Evolutionary conservation across 1,284 basidiomycete genomes (phyloP).

Genomic region (Termitomyces sp.): DNA sequence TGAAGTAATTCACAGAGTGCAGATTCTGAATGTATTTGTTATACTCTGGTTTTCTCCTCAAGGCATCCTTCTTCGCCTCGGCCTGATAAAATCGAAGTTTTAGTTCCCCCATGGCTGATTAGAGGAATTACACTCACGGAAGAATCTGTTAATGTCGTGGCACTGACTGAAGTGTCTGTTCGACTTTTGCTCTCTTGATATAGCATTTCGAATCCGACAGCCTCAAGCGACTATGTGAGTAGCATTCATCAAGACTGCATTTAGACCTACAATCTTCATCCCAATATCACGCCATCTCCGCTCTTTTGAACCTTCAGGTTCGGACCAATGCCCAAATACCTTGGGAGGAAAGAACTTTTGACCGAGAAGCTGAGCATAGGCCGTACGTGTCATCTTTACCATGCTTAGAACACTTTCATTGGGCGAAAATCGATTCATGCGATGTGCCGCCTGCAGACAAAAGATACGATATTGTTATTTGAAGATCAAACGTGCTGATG

Average conservation of each 20-base stretch:
- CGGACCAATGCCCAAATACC: conserved; percentile 76
- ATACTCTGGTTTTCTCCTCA: conserved; percentile 64
- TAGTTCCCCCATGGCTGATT: not conserved
- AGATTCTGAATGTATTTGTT: conserved; percentile 65
- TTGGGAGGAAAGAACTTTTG: conserved; percentile 93
- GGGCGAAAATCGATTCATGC: conserved; percentile 86
- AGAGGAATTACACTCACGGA: conserved; percentile 37
- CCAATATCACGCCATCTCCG: conserved; percentile 80
- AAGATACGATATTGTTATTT: not conserved
- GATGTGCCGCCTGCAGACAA: conserved; percentile 63
- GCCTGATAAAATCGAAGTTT: conserved; percentile 29
- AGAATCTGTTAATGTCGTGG: conserved; percentile 33
- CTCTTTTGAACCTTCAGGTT: conserved; percentile 60
- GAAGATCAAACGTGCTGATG: not conserved
- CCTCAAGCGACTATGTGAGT: conserved; percentile 36
- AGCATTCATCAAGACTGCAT: not conserved
- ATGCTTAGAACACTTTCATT: conserved; percentile 52
- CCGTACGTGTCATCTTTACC: conserved; percentile 79
- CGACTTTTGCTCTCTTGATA: conserved; percentile 75
- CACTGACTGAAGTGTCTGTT: conserved; percentile 31
- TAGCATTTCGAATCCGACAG: conserved; percentile 93
- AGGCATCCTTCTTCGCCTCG: conserved; percentile 58
- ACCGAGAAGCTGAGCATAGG: conserved; percentile 88
- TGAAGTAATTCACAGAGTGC: conserved; percentile 66
- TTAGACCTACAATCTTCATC: conserved; percentile 75